Evolutionary conservation across 2,329 filamentous ascomycete genomes (phyloP), one percentile per base, ranked within the genome.

Genomic region (Botrytis squamosa): DNA sequence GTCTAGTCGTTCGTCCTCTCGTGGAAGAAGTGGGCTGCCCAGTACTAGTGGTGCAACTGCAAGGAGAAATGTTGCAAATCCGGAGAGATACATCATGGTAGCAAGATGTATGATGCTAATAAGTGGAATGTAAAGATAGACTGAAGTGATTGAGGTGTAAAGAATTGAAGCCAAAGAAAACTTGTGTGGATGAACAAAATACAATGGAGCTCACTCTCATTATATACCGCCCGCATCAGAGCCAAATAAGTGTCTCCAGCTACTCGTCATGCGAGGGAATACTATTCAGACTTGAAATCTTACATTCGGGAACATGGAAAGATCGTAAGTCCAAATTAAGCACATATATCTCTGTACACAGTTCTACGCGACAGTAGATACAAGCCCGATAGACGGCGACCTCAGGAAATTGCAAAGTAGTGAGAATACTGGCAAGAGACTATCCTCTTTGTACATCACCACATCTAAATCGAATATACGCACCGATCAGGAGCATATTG

Each of bases 291-390:
- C 29, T 22, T 36, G 5, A 2, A 12, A 36, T 60, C 33, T 36
- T 60, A 36, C 33, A 60, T 9, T 5, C 33, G 25, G 29, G 4
- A 36, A 60, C 4, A 25, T 60, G 57, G 29, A 2, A 60, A 6
- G 0, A 36, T 36, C 2, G 33, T 22, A 0, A 6, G 2, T 36
- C 10, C 33, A 60, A 36, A 22, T 4, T 20, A 25, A 25, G 10
- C 9, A 22, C 18, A 1, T 5, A 12, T 4, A 10, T 22, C 18
- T 3, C 18, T 36, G 4, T 4, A 22, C 3, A 29, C 18, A 60
- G 4, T 36, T n/a, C 4, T 60, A 2, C 9, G 9, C 29, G 7
- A 36, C 12, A 25, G 18, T 3, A 36, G 22, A 22, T 36, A 9
- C 18, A 36, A 36, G 33, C 18, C 18, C 33, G 29, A 36, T 22